These are phyloP conservation scores for Pachysandra terminalis DNA, from an alignment of 164 flowering plant species.

Conservation along the genomic window DNA sequence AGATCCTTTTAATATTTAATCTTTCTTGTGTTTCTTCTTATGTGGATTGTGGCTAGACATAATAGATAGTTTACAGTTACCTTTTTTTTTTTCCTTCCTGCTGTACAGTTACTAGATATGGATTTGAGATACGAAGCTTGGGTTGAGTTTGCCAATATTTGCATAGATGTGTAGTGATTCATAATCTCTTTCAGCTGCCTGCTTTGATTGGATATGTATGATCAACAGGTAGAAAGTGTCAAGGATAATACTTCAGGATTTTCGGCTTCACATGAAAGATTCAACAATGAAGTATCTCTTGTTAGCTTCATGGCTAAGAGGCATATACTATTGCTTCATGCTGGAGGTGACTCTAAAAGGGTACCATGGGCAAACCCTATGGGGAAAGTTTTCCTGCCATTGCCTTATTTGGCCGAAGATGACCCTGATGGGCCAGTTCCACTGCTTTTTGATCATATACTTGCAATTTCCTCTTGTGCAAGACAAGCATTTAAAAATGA, in stretches of 20 bases:
- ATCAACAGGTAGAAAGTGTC: conserved; percentile 38
- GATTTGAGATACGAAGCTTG: neutral
- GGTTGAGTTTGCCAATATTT: neutral
- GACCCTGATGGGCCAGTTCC: conserved; percentile 99
- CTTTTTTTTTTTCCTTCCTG: neutral
- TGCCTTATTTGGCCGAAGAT: conserved; percentile 91
- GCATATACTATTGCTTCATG: conserved; percentile 92
- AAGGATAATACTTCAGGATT: conserved; percentile 28
- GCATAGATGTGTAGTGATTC: neutral
- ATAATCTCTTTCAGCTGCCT: conserved; percentile 12
- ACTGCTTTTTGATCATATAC: conserved; percentile 94
- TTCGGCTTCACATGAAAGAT: conserved; percentile 22
- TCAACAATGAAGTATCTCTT: conserved; percentile 24
- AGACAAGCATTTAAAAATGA: conserved; percentile 79
- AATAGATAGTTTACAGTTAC: neutral
- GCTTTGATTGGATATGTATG: conserved; percentile 24
- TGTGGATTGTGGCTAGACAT: neutral
- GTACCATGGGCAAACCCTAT: conserved; percentile 99
- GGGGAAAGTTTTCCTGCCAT: conserved; percentile 98
- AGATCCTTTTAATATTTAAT: neutral
- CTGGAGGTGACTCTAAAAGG: conserved; percentile 99
- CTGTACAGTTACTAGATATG: neutral
- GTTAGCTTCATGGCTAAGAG: conserved; percentile 47
- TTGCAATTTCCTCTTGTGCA: conserved; percentile 92
- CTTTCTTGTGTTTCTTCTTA: neutral